Evolutionary conservation across 2,329 filamentous ascomycete genomes (phyloP).

Genomic region (Coleophoma eucalyptorum): DNA sequence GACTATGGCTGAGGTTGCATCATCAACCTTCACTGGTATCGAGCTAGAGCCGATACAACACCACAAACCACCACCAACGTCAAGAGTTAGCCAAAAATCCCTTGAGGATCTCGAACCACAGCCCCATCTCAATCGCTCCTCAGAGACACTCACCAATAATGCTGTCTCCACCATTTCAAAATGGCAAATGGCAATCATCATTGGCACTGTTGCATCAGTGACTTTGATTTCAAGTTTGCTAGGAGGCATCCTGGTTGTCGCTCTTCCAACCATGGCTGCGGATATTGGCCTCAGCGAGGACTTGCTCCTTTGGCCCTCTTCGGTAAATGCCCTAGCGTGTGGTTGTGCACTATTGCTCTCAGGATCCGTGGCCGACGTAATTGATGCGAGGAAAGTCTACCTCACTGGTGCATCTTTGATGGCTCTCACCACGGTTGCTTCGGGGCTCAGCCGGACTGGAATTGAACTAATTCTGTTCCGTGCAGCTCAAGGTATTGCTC

Average conservation of each 20-base stretch:
- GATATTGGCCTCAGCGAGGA: slow-evolving; percentile 26
- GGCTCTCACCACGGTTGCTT: slow-evolving; percentile 38
- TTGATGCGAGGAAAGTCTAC: slow-evolving; percentile 41
- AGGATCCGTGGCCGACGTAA: slow-evolving; percentile 44
- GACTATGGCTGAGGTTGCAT: not conserved
- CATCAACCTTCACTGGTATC: not conserved
- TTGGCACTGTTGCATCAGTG: slow-evolving; percentile 15
- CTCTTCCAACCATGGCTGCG: slow-evolving; percentile 35
- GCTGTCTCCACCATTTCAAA: slow-evolving; percentile 5
- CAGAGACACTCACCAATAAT: not conserved
- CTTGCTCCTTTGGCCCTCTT: slow-evolving; percentile 25
- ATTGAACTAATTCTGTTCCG: slow-evolving; percentile 43
- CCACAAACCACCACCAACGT: not conserved
- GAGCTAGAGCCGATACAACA: not conserved
- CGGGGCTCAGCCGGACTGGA: slow-evolving; percentile 33
- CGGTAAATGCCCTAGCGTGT: slow-evolving; percentile 33
- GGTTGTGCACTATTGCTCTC: slow-evolving; percentile 42
- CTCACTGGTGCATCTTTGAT: slow-evolving; percentile 39
- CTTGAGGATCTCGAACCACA: not conserved
- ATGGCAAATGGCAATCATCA: slow-evolving; percentile 11
- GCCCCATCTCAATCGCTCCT: not conserved
- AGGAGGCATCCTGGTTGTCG: slow-evolving; percentile 33
- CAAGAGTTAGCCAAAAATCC: not conserved
- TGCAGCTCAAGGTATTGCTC: slow-evolving; percentile 38
- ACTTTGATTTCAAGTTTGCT: slow-evolving; percentile 23